A percentile compares a stretch with the other conserved stretches of the same genome.
Conservation (phyloP, 2,329 filamentous ascomycete species). For the Cryphonectria radicalis region DNA sequence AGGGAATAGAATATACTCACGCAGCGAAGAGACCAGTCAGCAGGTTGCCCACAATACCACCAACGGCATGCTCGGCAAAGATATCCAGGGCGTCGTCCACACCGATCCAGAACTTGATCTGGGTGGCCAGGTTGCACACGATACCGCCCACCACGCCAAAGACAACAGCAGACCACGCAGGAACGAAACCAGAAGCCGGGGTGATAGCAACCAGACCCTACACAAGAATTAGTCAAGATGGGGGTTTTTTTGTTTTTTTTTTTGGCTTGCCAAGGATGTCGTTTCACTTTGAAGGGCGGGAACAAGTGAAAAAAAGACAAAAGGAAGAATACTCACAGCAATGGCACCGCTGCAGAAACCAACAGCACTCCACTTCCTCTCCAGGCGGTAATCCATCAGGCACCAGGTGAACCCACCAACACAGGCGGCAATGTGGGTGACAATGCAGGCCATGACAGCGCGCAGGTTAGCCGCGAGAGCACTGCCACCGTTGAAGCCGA, state of each 20-base stretch:
- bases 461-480: slow-evolving; percentile 83
- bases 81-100: slow-evolving; percentile 90
- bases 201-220: slow-evolving; percentile 84
- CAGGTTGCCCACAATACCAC: slow-evolving; percentile 80
- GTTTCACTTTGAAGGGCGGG: background rate
- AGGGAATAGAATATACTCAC: slow-evolving; percentile 44
- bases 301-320: background rate
- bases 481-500: slow-evolving; percentile 91
- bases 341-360: slow-evolving; percentile 92
- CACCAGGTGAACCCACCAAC: slow-evolving; percentile 84
- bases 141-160: slow-evolving; percentile 65
- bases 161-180: slow-evolving; percentile 63
- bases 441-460: slow-evolving; percentile 85
- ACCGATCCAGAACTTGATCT: slow-evolving; percentile 74
- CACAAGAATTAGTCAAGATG: background rate
- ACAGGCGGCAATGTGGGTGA: slow-evolving; percentile 85
- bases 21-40: slow-evolving; percentile 79
- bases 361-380: slow-evolving; percentile 91
- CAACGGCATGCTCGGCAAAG: slow-evolving; percentile 86
- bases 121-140: slow-evolving; percentile 83
- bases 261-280: no score
- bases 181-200: slow-evolving; percentile 80
- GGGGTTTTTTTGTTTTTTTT: background rate
- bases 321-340: slow-evolving; percentile 45
- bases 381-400: slow-evolving; percentile 85